Evolutionary conservation across 2,329 filamentous ascomycete genomes (phyloP).

Genomic region (Nigrograna mackinnonii): DNA sequence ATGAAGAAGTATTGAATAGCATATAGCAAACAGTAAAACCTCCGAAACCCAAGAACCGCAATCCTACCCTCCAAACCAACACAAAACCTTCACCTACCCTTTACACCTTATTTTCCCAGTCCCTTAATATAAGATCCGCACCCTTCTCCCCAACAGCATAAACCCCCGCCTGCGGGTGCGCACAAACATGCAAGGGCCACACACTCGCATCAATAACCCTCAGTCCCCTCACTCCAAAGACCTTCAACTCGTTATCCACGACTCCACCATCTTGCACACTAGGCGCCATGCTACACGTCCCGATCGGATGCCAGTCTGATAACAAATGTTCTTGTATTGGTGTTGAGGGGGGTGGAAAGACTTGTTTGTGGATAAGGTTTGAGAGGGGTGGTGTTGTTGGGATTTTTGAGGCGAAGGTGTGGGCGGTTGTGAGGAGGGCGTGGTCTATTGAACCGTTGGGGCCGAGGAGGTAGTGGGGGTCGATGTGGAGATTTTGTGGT

Average conservation of each 20-base stretch:
- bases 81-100: too few species aligned
- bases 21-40: too few species aligned
- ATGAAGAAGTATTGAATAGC: too few species aligned
- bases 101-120: too few species aligned
- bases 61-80: too few species aligned
- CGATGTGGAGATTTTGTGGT: slow-evolving; percentile 7
- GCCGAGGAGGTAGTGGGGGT: slow-evolving; percentile 12
- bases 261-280: slow-evolving; percentile 31
- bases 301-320: slow-evolving; percentile 22
- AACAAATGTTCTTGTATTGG: neutral
- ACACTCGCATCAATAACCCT: slow-evolving; percentile 13
- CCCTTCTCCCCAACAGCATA: neutral
- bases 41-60: too few species aligned
- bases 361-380: slow-evolving; percentile 13
- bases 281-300: slow-evolving; percentile 24
- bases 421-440: slow-evolving; percentile 4
- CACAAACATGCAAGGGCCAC: slow-evolving; percentile 6
- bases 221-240: slow-evolving; percentile 23
- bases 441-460: slow-evolving; percentile 8
- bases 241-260: slow-evolving; percentile 27
- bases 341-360: slow-evolving; percentile 14
- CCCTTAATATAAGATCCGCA: neutral
- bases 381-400: slow-evolving; percentile 7
- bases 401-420: slow-evolving; percentile 17
- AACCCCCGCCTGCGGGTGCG: slow-evolving; percentile 5